A percentile compares a stretch with the other conserved stretches of the same genome.
phyloP scores from a whole-genome alignment of 2,329 filamentous ascomycete species.

The Venturia carpophila region DNA sequence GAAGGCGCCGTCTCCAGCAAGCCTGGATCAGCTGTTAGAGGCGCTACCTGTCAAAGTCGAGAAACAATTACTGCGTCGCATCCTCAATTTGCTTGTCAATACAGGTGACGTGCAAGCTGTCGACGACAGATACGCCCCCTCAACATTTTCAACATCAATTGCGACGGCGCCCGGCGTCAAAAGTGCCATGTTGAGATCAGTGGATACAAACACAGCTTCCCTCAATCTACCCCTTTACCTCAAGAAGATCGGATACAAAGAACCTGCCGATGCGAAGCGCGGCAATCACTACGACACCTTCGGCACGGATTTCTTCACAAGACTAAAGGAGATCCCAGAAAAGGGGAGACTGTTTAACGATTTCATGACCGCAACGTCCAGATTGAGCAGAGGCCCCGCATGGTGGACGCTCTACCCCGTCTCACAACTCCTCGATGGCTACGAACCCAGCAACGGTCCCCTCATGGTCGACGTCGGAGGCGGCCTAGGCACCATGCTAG shows the following conservation, averaged over 20 bases:
- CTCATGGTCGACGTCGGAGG: conserved; percentile 18
- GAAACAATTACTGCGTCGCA: neutral
- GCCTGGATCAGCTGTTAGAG: neutral
- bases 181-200: neutral
- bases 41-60: neutral
- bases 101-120: neutral
- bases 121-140: neutral
- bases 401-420: neutral
- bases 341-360: neutral
- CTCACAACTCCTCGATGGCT: neutral
- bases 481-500: neutral
- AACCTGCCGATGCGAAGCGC: neutral
- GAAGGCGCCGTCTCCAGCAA: neutral
- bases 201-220: neutral
- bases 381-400: neutral
- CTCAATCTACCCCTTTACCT: conserved; percentile 1
- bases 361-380: neutral
- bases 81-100: neutral
- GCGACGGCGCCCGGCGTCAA: neutral
- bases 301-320: neutral
- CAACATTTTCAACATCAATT: neutral
- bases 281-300: neutral
- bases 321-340: neutral
- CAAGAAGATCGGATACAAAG: conserved; percentile 2
- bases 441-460: neutral